phyloP scores from a whole-genome alignment of 495 filamentous ascomycete species.

The Trichoderma orchidacearum region DNA sequence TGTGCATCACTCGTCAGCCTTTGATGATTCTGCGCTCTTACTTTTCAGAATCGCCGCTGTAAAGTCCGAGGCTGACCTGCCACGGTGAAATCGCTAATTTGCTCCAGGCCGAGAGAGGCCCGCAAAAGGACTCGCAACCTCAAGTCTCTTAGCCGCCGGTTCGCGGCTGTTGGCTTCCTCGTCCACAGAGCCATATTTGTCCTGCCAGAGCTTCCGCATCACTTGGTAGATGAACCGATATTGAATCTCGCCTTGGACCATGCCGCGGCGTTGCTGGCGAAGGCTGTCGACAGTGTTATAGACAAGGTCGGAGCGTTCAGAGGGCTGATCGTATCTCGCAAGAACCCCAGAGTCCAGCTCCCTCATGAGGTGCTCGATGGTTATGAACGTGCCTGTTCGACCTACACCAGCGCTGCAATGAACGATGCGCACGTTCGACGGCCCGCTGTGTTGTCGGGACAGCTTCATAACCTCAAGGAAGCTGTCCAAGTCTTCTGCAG shows the following conservation, averaged over 20 bases:
- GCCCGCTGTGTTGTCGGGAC: conserved; percentile 54
- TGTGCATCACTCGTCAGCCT: not conserved
- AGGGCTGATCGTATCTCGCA: conserved; percentile 21
- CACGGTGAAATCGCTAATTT: not conserved
- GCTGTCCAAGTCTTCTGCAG: conserved; percentile 60
- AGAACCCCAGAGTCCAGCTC: conserved; percentile 68
- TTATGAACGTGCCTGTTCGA: conserved; percentile 88
- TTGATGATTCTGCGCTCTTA: not conserved
- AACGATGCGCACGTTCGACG: conserved; percentile 60
- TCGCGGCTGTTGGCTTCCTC: conserved; percentile 4
- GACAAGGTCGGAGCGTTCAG: conserved; percentile 24
- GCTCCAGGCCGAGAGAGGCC: not conserved
- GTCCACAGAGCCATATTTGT: conserved; percentile 31
- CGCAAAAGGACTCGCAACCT: conserved; percentile 13
- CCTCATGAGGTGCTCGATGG: conserved; percentile 75
- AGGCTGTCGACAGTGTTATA: conserved; percentile 69
- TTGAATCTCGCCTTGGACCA: conserved; percentile 88
- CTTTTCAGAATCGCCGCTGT: not conserved
- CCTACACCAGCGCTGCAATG: conserved; percentile 95
- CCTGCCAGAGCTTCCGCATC: conserved; percentile 53
- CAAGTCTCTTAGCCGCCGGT: conserved; percentile 26
- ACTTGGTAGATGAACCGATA: conserved; percentile 86
- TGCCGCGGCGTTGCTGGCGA: conserved; percentile 81
- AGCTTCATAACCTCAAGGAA: conserved; percentile 68
- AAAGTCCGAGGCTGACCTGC: not conserved